Conservation (phyloP, 306 rosid species). For the Gynostemma pentaphyllum region DNA sequence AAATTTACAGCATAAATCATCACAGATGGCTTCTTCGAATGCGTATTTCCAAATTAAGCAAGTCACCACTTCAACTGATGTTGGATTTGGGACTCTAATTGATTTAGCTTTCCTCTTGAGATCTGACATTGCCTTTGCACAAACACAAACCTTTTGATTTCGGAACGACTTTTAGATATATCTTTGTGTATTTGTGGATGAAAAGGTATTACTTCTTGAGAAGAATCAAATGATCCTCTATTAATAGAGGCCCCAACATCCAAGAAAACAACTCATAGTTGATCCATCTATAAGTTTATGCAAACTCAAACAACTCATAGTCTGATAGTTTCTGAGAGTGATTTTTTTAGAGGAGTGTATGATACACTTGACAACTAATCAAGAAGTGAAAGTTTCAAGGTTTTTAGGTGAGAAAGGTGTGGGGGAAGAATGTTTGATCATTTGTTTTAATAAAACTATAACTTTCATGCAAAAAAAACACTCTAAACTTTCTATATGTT, state of each 20-base stretch:
- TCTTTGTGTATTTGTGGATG: neutral
- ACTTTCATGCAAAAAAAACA: neutral
- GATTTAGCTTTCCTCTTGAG: neutral
- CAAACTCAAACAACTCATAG: neutral
- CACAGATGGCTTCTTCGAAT: neutral
- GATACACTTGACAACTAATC: slow-evolving; percentile 35
- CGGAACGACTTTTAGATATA: neutral
- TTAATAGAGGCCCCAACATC: neutral
- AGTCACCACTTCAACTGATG: slow-evolving; percentile 11
- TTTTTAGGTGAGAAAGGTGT: slow-evolving; percentile 28
- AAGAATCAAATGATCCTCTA: neutral
- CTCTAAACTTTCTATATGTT: too few species aligned
- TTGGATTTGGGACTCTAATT: neutral
- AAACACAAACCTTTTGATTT: slow-evolving; percentile 15
- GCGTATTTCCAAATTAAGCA: slow-evolving; percentile 16
- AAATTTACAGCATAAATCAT: slow-evolving; percentile 1
- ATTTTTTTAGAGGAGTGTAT: slow-evolving; percentile 33
- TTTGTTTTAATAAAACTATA: slow-evolving; percentile 23
- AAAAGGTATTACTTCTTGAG: neutral
- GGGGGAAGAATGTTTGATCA: slow-evolving; percentile 28
- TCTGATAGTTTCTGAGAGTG: slow-evolving; percentile 32
- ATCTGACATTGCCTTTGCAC: neutral
- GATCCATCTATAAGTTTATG: slow-evolving; percentile 4
- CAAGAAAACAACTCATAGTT: neutral
- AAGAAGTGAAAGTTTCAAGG: slow-evolving; percentile 33